A percentile compares a stretch with the other conserved stretches of the same genome.
Conservation (phyloP, 2,329 filamentous ascomycete genomes). For the Colletotrichum nymphaeae region DNA sequence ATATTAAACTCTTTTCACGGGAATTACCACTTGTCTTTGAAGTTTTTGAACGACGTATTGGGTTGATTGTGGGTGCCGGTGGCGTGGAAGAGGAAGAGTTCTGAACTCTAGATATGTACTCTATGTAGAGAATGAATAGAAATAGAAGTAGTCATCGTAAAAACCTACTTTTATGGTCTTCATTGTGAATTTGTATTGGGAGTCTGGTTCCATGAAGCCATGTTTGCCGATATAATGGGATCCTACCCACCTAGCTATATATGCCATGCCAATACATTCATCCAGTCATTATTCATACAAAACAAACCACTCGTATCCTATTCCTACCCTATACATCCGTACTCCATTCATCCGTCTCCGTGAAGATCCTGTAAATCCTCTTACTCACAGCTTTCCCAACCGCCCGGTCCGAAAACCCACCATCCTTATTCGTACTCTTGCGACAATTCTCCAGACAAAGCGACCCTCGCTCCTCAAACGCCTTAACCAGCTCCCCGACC, state of each 20-base stretch:
- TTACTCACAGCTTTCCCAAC: slow-evolving; percentile 70
- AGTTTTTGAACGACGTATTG: neutral
- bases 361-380: slow-evolving; percentile 71
- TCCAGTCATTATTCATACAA: neutral
- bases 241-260: neutral
- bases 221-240: neutral
- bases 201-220: too few species aligned
- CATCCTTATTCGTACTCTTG: slow-evolving; percentile 68
- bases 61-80: neutral
- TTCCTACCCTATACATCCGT: slow-evolving; percentile 58
- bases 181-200: too few species aligned
- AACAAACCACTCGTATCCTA: too few species aligned
- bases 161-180: too few species aligned
- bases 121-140: too few species aligned
- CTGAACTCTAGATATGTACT: too few species aligned
- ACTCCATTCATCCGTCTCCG: slow-evolving; percentile 64
- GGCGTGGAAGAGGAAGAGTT: neutral
- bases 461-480: slow-evolving; percentile 69
- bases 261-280: neutral
- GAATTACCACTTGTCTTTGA: neutral
- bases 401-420: slow-evolving; percentile 63
- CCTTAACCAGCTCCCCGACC: slow-evolving; percentile 68
- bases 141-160: too few species aligned
- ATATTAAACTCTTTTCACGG: neutral
- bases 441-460: slow-evolving; percentile 70